These are phyloP conservation scores for Erysimum cheiri DNA, from an alignment of 441 rosid species.

Conservation along the genomic window DNA sequence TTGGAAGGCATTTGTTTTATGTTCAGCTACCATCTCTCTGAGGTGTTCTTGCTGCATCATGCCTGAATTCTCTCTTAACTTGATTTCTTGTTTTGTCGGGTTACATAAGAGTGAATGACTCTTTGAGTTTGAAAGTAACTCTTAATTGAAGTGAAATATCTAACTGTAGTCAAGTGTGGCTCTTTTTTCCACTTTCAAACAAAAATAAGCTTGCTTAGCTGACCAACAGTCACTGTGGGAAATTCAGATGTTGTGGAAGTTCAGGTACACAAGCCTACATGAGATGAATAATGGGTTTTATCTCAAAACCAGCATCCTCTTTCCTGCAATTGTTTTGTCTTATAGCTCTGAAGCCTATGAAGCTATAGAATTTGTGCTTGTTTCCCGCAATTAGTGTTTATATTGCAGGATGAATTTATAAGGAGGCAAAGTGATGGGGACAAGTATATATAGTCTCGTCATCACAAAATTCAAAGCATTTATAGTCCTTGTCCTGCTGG, in stretches of 20 bases:
- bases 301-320: not conserved
- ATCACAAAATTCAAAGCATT: not conserved
- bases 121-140: not conserved
- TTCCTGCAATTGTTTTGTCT: no score
- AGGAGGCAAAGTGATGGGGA: no score
- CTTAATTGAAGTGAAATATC: not conserved
- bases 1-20: no score
- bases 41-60: not conserved
- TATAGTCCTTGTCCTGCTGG: not conserved
- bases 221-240: not conserved
- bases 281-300: not conserved
- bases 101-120: not conserved
- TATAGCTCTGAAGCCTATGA: not conserved
- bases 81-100: not conserved
- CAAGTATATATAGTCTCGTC: not conserved
- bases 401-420: not conserved
- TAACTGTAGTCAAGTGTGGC: not conserved
- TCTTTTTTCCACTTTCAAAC: no score
- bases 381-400: not conserved
- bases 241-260: not conserved
- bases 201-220: not conserved
- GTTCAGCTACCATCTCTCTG: not conserved
- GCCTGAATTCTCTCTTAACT: not conserved
- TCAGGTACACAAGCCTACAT: not conserved
- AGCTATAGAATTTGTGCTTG: not conserved